phyloP scores from a whole-genome alignment of 176 grass and related monocot genomes.

The Alloteropsis semialata region DNA sequence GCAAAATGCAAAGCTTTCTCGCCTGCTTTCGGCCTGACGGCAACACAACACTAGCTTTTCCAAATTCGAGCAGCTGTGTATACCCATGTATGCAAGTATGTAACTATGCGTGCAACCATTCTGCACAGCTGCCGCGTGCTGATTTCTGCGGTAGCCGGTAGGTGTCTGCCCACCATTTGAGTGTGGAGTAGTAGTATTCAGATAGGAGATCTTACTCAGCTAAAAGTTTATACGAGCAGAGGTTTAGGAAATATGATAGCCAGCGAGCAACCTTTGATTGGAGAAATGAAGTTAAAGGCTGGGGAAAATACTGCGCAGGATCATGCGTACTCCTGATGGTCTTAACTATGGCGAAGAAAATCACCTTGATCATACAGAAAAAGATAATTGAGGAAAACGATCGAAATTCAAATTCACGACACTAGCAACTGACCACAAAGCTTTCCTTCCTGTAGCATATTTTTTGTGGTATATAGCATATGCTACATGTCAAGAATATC shows the following conservation, averaged over 20 bases:
- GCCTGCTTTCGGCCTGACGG: slow-evolving; percentile 15
- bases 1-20: not conserved
- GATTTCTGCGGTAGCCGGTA: not conserved
- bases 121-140: not conserved
- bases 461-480: slow-evolving; percentile 16
- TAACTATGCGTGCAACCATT: too few species aligned
- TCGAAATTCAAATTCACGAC: not conserved
- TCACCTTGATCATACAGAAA: not conserved
- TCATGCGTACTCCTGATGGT: not conserved
- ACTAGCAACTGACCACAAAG: too few species aligned
- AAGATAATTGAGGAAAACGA: not conserved
- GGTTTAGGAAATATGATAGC: not conserved
- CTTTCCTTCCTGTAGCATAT: not conserved
- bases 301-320: not conserved
- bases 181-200: not conserved
- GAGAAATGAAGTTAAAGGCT: not conserved
- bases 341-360: not conserved
- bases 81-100: not conserved
- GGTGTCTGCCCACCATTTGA: too few species aligned
- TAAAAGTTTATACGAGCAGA: not conserved
- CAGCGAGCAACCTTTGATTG: not conserved
- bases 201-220: not conserved
- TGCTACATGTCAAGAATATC: slow-evolving; percentile 7
- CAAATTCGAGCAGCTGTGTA: slow-evolving; percentile 28
- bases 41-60: not conserved